These are phyloP conservation scores for Euphorbia peplus DNA, from an alignment of 345 rosid genomes.

Conservation along the genomic window DNA sequence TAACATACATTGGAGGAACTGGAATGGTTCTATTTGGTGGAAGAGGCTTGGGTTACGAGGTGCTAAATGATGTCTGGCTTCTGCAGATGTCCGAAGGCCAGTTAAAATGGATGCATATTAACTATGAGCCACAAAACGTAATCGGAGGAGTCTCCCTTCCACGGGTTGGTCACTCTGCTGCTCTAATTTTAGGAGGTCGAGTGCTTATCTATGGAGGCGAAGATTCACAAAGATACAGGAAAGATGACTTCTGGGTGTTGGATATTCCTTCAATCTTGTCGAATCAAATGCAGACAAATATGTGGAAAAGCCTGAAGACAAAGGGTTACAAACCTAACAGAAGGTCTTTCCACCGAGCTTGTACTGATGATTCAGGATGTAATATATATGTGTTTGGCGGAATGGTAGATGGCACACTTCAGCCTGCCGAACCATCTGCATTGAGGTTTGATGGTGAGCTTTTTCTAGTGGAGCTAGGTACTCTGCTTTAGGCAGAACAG, in stretches of 20 bases:
- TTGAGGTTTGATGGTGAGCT: constrained; percentile 77
- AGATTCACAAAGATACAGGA: constrained; percentile 73
- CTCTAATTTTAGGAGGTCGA: constrained; percentile 62
- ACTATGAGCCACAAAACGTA: constrained; percentile 48
- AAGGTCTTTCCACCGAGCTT: constrained; percentile 83
- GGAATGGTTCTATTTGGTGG: constrained; percentile 78
- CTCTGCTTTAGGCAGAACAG: constrained; percentile 29
- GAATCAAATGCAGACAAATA: constrained; percentile 30
- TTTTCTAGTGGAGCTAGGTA: constrained; percentile 57
- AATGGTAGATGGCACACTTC: constrained; percentile 71
- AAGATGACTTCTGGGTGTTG: constrained; percentile 85
- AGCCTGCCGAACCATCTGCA: constrained; percentile 51
- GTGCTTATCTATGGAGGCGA: constrained; percentile 89
- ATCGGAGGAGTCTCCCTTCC: constrained; percentile 62
- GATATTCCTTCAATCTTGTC: constrained; percentile 51
- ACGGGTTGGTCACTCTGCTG: constrained; percentile 95
- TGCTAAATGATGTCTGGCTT: constrained; percentile 79
- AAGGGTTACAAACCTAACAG: constrained; percentile 51
- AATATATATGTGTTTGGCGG: constrained; percentile 78
- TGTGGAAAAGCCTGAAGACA: constrained; percentile 64
- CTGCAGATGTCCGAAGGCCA: constrained; percentile 46
- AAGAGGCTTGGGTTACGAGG: constrained; percentile 82
- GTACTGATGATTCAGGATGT: constrained; percentile 64
- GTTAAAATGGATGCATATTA: constrained; percentile 59
- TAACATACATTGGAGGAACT: constrained; percentile 59